phyloP scores from a whole-genome alignment of 768 basidiomycete genomes.

The Hygrophoropsis aurantiaca region DNA sequence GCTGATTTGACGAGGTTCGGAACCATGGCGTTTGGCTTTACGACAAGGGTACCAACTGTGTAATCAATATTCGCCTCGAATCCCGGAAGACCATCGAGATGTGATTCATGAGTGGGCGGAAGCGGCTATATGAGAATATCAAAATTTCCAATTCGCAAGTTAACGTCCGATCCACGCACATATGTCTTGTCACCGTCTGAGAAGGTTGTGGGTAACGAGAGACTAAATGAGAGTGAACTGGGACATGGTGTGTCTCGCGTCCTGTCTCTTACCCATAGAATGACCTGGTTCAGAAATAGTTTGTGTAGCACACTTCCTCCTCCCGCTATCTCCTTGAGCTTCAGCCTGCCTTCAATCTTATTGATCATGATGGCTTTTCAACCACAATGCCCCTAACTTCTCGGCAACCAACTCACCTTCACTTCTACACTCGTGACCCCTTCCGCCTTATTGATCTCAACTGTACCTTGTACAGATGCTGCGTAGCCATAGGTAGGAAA shows the following conservation, averaged over 20 bases:
- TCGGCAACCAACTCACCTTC: slow-evolving; percentile 41
- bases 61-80: slow-evolving; percentile 69
- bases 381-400: not conserved
- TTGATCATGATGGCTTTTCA: not conserved
- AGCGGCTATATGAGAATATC: slow-evolving; percentile 45
- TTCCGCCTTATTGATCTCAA: slow-evolving; percentile 56
- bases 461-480: slow-evolving; percentile 51
- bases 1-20: slow-evolving; percentile 50
- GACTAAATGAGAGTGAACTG: slow-evolving; percentile 47
- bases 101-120: slow-evolving; percentile 69
- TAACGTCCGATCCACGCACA: slow-evolving; percentile 39
- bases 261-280: slow-evolving; percentile 59
- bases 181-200: slow-evolving; percentile 53
- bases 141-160: not conserved
- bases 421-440: slow-evolving; percentile 62
- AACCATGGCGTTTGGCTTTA: slow-evolving; percentile 45
- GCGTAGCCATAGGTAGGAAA: slow-evolving; percentile 61
- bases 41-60: slow-evolving; percentile 50
- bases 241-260: slow-evolving; percentile 48
- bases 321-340: slow-evolving; percentile 62
- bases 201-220: slow-evolving; percentile 61
- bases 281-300: slow-evolving; percentile 49
- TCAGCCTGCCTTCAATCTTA: slow-evolving; percentile 62
- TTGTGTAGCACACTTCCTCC: slow-evolving; percentile 56
- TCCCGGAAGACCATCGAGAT: slow-evolving; percentile 69